Evolutionary conservation across 2,329 filamentous ascomycete species (phyloP), one percentile per base, ranked within the genome.

Genomic region (Tolypocladium capitatum): DNA sequence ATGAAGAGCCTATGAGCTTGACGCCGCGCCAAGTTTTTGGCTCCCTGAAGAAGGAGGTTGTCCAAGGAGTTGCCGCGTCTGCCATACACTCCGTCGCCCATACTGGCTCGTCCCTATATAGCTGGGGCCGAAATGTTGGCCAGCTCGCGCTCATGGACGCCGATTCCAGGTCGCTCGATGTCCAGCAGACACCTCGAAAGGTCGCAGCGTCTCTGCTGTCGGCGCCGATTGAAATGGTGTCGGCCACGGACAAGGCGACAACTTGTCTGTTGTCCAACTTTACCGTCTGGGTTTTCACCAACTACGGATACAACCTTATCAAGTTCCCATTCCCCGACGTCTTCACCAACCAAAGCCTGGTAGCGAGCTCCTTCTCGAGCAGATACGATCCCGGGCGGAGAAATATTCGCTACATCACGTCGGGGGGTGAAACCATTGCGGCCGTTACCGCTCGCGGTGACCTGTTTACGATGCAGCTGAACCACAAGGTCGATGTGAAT

Each of bases 91-190:
- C 92, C 0, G 90, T 94, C 3, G 87, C 88, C 0, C 85, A 92
- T 58, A 96, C 88, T 0, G 74, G 77, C 1, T 79, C 80, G 1
- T 86, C 87, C 1, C 68, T 98, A 1, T 98, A 86, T 61, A 94
- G 88, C 2, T 98, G 94, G 74, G 92, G 92, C 21, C 94, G 92
- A 58, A 98, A 97, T 57, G 81, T 89, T 56, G 92, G 92, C 2
- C 92, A 98, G 63, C 76, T 98, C 43, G 92, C 89, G 5, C 75
- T 98, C 46, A 89, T 96, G 68, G 92, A 96, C 62, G 91, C 92
- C 0, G 91, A 97, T 65, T 94, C 92, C 27, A 81, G 90, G 42
- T 96, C 89, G 0, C 75, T 97, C 5, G 86, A 92, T 55, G 70
- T 84, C n/a, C 92, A 97, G 60, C 68, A 76, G 20, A 81, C 79